Evolutionary conservation across 2,329 filamentous ascomycete species (phyloP).

Genomic region (Hypoxylon rubiginosum): DNA sequence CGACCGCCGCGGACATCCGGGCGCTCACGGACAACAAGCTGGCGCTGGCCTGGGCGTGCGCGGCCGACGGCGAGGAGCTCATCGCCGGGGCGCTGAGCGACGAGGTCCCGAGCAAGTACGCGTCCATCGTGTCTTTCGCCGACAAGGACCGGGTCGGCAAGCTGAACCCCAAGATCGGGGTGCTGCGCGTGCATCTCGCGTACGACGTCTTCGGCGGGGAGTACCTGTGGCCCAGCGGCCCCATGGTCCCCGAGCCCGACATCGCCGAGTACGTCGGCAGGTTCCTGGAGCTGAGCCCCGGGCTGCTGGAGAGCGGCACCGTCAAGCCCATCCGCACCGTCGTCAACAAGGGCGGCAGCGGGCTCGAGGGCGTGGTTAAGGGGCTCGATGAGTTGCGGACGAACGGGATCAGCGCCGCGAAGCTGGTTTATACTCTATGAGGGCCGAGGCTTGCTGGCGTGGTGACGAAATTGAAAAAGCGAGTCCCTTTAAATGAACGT

Average conservation of each 20-base stretch:
- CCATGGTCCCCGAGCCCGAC: slow-evolving; percentile 24
- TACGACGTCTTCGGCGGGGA: slow-evolving; percentile 58
- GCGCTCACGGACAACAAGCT: slow-evolving; percentile 40
- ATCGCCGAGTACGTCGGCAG: slow-evolving; percentile 41
- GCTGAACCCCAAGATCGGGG: slow-evolving; percentile 54
- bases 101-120: slow-evolving; percentile 54
- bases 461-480: neutral
- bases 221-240: slow-evolving; percentile 42
- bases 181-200: slow-evolving; percentile 51
- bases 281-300: slow-evolving; percentile 55
- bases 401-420: slow-evolving; percentile 57
- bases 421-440: slow-evolving; percentile 61
- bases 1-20: slow-evolving; percentile 43
- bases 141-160: slow-evolving; percentile 52
- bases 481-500: neutral
- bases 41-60: slow-evolving; percentile 55
- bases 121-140: slow-evolving; percentile 57
- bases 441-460: neutral
- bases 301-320: slow-evolving; percentile 54
- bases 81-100: slow-evolving; percentile 51
- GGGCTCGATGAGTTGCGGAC: slow-evolving; percentile 53
- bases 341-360: slow-evolving; percentile 49
- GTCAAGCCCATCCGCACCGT: slow-evolving; percentile 54
- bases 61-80: slow-evolving; percentile 47
- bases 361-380: slow-evolving; percentile 54